Evolutionary conservation across 106 monocot species (phyloP).

Genomic region (Phalaenopsis equestris): DNA sequence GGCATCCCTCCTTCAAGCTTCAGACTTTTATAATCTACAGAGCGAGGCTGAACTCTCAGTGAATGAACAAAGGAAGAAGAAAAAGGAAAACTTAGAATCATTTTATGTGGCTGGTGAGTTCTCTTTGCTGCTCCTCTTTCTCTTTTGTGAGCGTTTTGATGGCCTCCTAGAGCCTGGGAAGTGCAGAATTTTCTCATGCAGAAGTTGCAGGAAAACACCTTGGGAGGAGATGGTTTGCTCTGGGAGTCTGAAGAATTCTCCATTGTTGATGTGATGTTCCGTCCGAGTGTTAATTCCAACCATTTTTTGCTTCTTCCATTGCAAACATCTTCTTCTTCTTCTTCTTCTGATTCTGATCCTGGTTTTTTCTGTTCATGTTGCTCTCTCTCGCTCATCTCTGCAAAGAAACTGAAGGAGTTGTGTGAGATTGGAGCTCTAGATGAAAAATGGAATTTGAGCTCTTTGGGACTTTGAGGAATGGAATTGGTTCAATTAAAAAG

Average conservation of each 20-base stretch:
- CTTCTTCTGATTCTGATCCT: no score
- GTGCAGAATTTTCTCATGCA: constrained; percentile 79
- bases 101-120: constrained; percentile 30
- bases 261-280: constrained; percentile 7
- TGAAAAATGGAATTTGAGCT: constrained; percentile 9
- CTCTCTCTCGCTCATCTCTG: constrained; percentile 12
- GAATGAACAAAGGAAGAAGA: constrained; percentile 21
- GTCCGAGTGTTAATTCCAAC: constrained; percentile 35
- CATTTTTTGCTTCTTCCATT: constrained; percentile 14
- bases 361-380: neutral
- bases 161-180: constrained; percentile 74
- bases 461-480: constrained; percentile 8
- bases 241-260: constrained; percentile 9
- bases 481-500: constrained; percentile 26
- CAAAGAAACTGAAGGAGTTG: neutral
- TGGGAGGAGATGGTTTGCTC: constrained; percentile 15
- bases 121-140: constrained; percentile 53
- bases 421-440: neutral
- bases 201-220: constrained; percentile 79
- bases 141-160: constrained; percentile 80
- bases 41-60: constrained; percentile 40
- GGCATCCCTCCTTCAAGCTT: constrained; percentile 11
- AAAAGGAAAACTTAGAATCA: constrained; percentile 17
- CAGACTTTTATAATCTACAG: constrained; percentile 16
- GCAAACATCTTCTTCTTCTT: neutral